A percentile compares a stretch with the other conserved stretches of the same genome.
These are phyloP conservation scores for Stenogyne calaminthoides DNA, from an alignment of 305 asterid species.

Conservation along the genomic window DNA sequence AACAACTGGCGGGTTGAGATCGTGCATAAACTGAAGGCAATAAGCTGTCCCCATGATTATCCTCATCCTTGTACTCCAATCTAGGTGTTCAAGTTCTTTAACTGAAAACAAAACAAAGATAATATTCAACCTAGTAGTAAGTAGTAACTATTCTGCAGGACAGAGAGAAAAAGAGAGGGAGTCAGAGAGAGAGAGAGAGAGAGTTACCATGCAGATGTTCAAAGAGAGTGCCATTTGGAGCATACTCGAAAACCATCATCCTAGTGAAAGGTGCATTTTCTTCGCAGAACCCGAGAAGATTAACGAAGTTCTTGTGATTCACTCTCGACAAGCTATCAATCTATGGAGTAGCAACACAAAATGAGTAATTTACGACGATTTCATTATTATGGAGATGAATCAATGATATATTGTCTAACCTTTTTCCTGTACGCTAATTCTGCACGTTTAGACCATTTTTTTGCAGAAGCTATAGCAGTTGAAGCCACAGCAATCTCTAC, in stretches of 20 bases:
- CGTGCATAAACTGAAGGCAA: constrained; percentile 88
- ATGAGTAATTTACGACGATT: constrained; percentile 6
- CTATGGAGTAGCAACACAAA: constrained; percentile 39
- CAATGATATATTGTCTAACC: constrained; percentile 45
- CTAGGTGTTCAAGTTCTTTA: constrained; percentile 84
- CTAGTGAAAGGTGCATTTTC: constrained; percentile 87
- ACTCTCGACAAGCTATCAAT: constrained; percentile 75
- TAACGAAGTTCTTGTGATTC: constrained; percentile 91
- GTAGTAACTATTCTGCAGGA: not conserved
- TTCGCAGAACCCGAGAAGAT: constrained; percentile 90
- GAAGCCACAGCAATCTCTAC: constrained; percentile 92
- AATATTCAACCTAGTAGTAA: constrained; percentile 9
- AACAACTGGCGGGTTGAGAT: constrained; percentile 66
- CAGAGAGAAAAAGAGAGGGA: not conserved
- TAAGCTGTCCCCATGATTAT: constrained; percentile 83
- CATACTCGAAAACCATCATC: constrained; percentile 98
- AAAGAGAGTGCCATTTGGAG: constrained; percentile 82
- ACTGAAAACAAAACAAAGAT: constrained; percentile 42
- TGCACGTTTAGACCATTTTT: constrained; percentile 76
- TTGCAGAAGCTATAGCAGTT: constrained; percentile 52
- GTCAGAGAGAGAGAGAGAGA: not conserved
- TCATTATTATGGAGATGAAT: not conserved
- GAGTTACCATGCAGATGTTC: constrained; percentile 85
- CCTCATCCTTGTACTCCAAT: constrained; percentile 87
- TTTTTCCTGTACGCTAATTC: constrained; percentile 78